Evolutionary conservation across 305 asterid species (phyloP).

Genomic region (Fraxinus xanthoxyloides): DNA sequence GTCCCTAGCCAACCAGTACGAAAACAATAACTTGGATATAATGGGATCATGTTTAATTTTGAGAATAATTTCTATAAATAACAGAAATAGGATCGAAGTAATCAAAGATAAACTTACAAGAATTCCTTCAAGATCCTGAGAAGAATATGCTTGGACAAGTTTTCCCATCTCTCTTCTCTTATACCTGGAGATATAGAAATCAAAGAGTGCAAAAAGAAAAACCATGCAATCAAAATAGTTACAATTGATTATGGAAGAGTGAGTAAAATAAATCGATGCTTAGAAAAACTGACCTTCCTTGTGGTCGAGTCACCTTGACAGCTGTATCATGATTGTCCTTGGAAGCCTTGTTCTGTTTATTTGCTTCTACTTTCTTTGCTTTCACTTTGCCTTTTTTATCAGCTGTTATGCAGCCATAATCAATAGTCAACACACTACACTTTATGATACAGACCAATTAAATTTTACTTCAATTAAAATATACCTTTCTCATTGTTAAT

Average conservation of each 20-base stretch:
- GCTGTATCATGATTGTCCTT: conserved; percentile 30
- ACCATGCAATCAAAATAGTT: neutral
- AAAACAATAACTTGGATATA: neutral
- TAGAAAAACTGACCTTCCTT: conserved; percentile 64
- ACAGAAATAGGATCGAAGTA: neutral
- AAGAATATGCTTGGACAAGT: conserved; percentile 67
- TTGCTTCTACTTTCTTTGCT: conserved; percentile 17
- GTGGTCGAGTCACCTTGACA: conserved; percentile 74
- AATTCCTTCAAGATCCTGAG: conserved; percentile 93
- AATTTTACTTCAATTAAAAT: neutral
- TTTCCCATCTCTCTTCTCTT: conserved; percentile 90
- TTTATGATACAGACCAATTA: neutral
- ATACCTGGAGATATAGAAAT: conserved; percentile 47
- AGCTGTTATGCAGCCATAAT: conserved; percentile 32
- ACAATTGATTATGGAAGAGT: neutral
- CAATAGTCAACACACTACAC: conserved; percentile 11
- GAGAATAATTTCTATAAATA: neutral
- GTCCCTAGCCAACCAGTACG: neutral
- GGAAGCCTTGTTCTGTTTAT: conserved; percentile 25
- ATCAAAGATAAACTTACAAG: conserved; percentile 53
- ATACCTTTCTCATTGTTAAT: conserved; percentile 56
- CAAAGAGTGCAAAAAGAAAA: neutral
- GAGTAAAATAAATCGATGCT: neutral
- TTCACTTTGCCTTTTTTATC: conserved; percentile 35
- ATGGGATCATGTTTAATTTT: neutral